These are phyloP conservation scores for Phylloporus scabripes DNA, from an alignment of 768 basidiomycete species.

Conservation along the genomic window DNA sequence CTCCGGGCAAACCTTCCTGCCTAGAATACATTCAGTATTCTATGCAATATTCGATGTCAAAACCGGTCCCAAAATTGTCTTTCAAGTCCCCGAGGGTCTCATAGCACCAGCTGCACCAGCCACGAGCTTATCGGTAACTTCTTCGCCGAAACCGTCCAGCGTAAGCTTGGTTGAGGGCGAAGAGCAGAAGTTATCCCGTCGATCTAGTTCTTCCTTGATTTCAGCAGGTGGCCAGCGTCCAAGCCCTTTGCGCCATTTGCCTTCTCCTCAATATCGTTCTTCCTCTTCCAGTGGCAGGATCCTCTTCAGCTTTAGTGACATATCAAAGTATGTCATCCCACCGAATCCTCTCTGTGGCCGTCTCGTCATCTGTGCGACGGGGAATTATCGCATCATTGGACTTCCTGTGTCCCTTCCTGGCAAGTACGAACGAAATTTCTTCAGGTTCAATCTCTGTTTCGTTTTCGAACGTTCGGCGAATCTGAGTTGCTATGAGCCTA, in stretches of 20 bases:
- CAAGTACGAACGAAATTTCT: constrained; percentile 80
- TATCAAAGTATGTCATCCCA: constrained; percentile 93
- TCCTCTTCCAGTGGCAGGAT: constrained; percentile 41
- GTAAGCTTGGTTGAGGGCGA: constrained; percentile 29
- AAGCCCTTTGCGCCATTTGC: constrained; percentile 37
- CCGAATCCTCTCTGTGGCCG: constrained; percentile 79
- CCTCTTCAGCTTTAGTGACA: constrained; percentile 85
- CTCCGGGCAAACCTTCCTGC: constrained; percentile 66
- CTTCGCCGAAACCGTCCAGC: constrained; percentile 33
- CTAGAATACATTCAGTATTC: constrained; percentile 81
- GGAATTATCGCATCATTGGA: constrained; percentile 81
- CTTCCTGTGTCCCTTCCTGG: constrained; percentile 80
- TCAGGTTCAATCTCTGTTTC: constrained; percentile 93
- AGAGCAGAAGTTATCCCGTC: constrained; percentile 39
- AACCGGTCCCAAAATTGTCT: constrained; percentile 84
- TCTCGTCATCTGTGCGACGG: constrained; percentile 81
- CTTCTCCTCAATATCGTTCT: constrained; percentile 44
- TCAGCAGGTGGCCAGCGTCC: constrained; percentile 44
- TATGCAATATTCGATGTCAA: constrained; percentile 87
- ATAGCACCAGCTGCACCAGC: constrained; percentile 46
- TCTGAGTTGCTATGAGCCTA: constrained; percentile 91
- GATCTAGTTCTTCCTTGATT: constrained; percentile 47
- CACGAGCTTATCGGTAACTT: constrained; percentile 25
- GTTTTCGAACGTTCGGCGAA: constrained; percentile 91
- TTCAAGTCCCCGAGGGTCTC: constrained; percentile 91